These are phyloP conservation scores for Euphorbia corollata DNA, from an alignment of 441 rosid species.

Conservation along the genomic window DNA sequence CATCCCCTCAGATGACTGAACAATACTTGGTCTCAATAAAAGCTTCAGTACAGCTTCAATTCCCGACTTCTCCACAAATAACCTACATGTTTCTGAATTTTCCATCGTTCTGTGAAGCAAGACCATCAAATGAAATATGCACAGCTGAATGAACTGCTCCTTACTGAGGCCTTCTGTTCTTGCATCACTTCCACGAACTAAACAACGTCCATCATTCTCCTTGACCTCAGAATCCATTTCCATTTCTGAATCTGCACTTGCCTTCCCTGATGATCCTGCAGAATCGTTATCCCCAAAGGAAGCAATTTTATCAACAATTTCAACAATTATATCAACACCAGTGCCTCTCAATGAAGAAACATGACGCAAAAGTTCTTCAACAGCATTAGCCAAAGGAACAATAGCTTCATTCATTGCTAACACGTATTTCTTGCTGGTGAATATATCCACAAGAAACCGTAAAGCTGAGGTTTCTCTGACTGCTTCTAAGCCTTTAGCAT, in stretches of 20 bases:
- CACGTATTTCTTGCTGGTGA: constrained; percentile 85
- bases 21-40: constrained; percentile 73
- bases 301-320: constrained; percentile 75
- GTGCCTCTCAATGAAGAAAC: constrained; percentile 73
- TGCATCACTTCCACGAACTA: constrained; percentile 40
- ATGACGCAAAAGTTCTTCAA: constrained; percentile 97
- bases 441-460: constrained; percentile 71
- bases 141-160: constrained; percentile 81
- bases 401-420: constrained; percentile 91
- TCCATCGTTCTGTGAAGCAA: constrained; percentile 95
- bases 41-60: constrained; percentile 86
- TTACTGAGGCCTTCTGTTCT: constrained; percentile 49
- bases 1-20: constrained; percentile 95
- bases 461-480: constrained; percentile 83
- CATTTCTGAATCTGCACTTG: constrained; percentile 62
- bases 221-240: constrained; percentile 82
- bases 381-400: constrained; percentile 92
- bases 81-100: constrained; percentile 86
- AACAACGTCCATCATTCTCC: constrained; percentile 43
- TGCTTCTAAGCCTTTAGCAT: constrained; percentile 83
- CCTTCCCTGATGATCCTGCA: constrained; percentile 45
- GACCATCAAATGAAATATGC: constrained; percentile 92
- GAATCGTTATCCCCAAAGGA: constrained; percentile 44
- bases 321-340: constrained; percentile 91
- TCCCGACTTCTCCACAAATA: constrained; percentile 97